A percentile compares a stretch with the other conserved stretches of the same genome.
These are phyloP conservation scores for Micromonas commoda DNA, from an alignment of 139 green algal species.

Conservation along the genomic window DNA sequence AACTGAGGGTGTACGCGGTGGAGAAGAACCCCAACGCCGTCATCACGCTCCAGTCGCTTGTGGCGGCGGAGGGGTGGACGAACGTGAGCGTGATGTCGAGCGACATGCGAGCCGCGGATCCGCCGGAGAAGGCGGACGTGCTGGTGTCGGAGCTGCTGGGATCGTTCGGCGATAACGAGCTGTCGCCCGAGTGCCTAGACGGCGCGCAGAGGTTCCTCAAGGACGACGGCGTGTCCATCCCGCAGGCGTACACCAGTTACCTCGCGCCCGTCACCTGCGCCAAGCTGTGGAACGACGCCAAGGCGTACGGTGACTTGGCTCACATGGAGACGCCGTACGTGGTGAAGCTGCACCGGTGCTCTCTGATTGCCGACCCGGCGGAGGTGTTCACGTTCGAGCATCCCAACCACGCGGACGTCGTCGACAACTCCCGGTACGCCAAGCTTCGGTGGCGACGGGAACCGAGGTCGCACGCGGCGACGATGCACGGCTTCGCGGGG, in stretches of 20 bases:
- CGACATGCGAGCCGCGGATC: conserved; percentile 81
- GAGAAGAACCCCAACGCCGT: conserved; percentile 99
- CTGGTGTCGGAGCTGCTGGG: conserved; percentile 88
- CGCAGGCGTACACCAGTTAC: conserved; percentile 50
- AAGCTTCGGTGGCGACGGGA: conserved; percentile 50
- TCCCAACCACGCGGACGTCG: conserved; percentile 54
- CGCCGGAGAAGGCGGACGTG: conserved; percentile 76
- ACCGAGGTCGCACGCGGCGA: not conserved
- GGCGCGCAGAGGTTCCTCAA: conserved; percentile 77
- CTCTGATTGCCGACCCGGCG: conserved; percentile 37
- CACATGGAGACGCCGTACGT: conserved; percentile 94
- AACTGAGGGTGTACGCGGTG: conserved; percentile 74
- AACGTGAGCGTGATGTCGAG: conserved; percentile 51
- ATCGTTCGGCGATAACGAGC: conserved; percentile 97
- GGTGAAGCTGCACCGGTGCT: conserved; percentile 60
- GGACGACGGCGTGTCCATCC: conserved; percentile 69
- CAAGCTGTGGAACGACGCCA: conserved; percentile 68
- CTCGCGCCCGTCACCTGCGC: conserved; percentile 63
- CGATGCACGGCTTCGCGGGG: conserved; percentile 86
- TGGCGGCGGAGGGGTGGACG: conserved; percentile 57
- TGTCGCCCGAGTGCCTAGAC: conserved; percentile 91
- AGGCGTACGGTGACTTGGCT: conserved; percentile 67
- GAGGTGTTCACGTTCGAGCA: conserved; percentile 88
- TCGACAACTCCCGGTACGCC: conserved; percentile 68
- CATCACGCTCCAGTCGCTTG: conserved; percentile 74